phyloP scores from a whole-genome alignment of 371 early-diverging fungal species.

The Apophysomyces sp. region DNA sequence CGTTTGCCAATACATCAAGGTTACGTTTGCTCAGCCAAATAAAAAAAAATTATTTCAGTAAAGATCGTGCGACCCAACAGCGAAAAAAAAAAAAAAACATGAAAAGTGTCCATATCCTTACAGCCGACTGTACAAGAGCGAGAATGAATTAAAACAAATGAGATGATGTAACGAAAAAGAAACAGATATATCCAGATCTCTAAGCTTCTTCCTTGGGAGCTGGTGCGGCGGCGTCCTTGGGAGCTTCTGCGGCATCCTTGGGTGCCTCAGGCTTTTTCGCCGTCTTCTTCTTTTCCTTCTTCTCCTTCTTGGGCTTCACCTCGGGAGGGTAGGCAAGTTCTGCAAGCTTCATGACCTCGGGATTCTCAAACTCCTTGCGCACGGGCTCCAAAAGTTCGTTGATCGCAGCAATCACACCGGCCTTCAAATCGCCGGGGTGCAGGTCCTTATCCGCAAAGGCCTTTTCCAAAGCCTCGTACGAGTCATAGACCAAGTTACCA shows the following conservation, averaged over 20 bases:
- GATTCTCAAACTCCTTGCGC: constrained; percentile 70
- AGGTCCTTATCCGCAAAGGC: constrained; percentile 88
- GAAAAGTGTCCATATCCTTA: background rate
- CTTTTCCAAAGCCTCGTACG: constrained; percentile 77
- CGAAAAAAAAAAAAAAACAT: background rate
- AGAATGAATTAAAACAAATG: background rate
- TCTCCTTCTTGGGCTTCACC: constrained; percentile 23
- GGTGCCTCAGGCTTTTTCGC: constrained; percentile 41
- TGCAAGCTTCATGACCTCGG: constrained; percentile 64
- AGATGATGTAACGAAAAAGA: background rate
- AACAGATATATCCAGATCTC: background rate
- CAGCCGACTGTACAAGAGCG: background rate
- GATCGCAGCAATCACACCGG: constrained; percentile 81
- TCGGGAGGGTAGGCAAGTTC: constrained; percentile 71
- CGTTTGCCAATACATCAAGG: no score
- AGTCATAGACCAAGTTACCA: constrained; percentile 75
- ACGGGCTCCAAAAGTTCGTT: constrained; percentile 93
- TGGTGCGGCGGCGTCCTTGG: constrained; percentile 9
- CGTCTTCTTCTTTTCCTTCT: constrained; percentile 17
- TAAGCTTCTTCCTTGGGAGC: background rate
- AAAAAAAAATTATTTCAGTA: no score
- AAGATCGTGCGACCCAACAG: no score
- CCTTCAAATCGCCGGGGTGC: constrained; percentile 98
- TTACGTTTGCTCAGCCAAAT: no score
- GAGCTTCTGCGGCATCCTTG: constrained; percentile 28